Conservation (phyloP, 116 monocot species). For the Papilionanthe hybrid region DNA sequence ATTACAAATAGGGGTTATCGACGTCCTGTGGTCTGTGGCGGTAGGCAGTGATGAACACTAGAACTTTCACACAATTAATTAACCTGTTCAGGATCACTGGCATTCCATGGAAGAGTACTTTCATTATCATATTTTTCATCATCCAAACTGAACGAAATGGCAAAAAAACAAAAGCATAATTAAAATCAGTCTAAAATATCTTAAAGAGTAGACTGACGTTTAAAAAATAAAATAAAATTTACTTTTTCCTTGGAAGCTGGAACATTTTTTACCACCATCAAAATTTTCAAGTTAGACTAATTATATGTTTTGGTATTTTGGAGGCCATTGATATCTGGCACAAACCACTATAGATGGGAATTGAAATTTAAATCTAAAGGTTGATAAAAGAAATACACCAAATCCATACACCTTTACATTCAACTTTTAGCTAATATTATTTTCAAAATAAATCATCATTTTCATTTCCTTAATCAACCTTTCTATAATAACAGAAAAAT, state of each 20-base stretch:
- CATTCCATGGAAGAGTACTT: conserved; percentile 42
- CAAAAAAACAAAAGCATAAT: background rate
- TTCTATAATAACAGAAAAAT: background rate
- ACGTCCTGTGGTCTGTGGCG: too few relatives aligned
- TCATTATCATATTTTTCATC: conserved; percentile 93
- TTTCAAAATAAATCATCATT: background rate
- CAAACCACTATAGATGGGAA: background rate
- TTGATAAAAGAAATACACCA: background rate
- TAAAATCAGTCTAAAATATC: background rate
- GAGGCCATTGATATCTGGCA: background rate
- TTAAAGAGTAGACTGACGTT: background rate
- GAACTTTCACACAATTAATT: conserved; percentile 6
- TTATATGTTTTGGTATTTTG: background rate
- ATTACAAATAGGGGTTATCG: too few relatives aligned
- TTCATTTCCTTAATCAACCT: background rate
- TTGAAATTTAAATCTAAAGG: background rate
- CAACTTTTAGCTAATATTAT: background rate
- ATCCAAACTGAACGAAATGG: conserved; percentile 80
- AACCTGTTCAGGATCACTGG: conserved; percentile 70
- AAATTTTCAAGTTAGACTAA: background rate
- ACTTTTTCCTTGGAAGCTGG: background rate
- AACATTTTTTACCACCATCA: background rate
- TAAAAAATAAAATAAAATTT: background rate
- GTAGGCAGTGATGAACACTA: too few relatives aligned
- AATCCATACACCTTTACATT: background rate